Percentiles rank a stretch among this genome's conserved stretches.
Evolutionary conservation across 805 yeast species (phyloP).

Genomic region (Sugiyamaella qingdaonensis): DNA sequence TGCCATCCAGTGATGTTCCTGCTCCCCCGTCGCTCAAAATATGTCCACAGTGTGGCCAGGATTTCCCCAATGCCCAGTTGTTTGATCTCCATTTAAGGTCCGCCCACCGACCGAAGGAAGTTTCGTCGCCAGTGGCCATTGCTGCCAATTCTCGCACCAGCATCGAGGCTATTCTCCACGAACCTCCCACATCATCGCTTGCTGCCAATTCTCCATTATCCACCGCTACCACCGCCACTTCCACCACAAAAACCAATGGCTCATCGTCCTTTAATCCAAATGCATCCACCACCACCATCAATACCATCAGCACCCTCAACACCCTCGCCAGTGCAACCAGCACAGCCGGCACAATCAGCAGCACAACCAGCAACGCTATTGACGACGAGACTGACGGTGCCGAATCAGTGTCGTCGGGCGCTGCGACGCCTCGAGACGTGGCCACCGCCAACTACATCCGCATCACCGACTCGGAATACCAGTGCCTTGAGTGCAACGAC

Average conservation of each 20-base stretch:
- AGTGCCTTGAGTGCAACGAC: slow-evolving; percentile 23
- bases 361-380: neutral
- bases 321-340: neutral
- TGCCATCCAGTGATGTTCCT: neutral
- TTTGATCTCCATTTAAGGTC: slow-evolving; percentile 5
- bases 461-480: neutral
- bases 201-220: no score
- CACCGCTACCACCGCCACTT: no score
- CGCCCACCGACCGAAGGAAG: neutral
- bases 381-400: no score
- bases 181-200: neutral
- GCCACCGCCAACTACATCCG: neutral
- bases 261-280: no score
- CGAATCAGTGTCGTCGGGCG: no score
- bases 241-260: neutral
- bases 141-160: neutral
- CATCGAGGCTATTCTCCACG: neutral
- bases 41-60: slow-evolving; percentile 10
- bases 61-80: slow-evolving; percentile 4
- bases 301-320: neutral
- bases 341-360: no score
- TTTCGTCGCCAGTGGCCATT: neutral
- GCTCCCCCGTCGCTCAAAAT: neutral
- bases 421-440: neutral
- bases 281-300: neutral